Conservation (phyloP, 2,329 filamentous ascomycete species). For the Alternaria triticina region DNA sequence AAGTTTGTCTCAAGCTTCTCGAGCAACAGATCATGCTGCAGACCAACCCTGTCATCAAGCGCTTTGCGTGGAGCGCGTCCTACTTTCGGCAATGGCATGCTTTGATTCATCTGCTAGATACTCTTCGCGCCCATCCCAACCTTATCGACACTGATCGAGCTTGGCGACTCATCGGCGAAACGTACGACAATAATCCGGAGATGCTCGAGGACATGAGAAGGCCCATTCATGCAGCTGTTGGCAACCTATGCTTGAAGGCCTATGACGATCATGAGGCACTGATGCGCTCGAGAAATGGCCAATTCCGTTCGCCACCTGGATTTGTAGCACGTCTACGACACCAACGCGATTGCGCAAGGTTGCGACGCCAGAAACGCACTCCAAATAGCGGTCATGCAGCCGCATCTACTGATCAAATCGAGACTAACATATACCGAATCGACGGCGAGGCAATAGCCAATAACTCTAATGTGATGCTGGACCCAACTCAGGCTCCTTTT, state of each 20-base stretch:
- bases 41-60: constrained; percentile 61
- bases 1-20: constrained; percentile 61
- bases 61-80: constrained; percentile 66
- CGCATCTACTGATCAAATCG: not conserved
- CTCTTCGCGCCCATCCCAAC: constrained; percentile 42
- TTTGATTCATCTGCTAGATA: constrained; percentile 60
- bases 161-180: constrained; percentile 40
- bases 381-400: not conserved
- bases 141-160: constrained; percentile 37
- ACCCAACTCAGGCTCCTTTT: not conserved
- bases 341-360: not conserved
- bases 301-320: not conserved
- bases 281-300: not conserved
- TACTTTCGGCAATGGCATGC: constrained; percentile 68
- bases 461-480: not conserved
- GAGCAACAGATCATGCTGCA: constrained; percentile 70
- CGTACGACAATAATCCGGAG: constrained; percentile 42
- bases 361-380: not conserved
- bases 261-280: constrained; percentile 7
- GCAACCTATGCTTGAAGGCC: constrained; percentile 23
- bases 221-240: constrained; percentile 20
- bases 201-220: constrained; percentile 16
- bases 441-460: not conserved
- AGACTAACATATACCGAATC: not conserved
- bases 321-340: not conserved